These are phyloP conservation scores for Metarhizium robertsii DNA, from an alignment of 2,329 filamentous ascomycete species.

Conservation along the genomic window DNA sequence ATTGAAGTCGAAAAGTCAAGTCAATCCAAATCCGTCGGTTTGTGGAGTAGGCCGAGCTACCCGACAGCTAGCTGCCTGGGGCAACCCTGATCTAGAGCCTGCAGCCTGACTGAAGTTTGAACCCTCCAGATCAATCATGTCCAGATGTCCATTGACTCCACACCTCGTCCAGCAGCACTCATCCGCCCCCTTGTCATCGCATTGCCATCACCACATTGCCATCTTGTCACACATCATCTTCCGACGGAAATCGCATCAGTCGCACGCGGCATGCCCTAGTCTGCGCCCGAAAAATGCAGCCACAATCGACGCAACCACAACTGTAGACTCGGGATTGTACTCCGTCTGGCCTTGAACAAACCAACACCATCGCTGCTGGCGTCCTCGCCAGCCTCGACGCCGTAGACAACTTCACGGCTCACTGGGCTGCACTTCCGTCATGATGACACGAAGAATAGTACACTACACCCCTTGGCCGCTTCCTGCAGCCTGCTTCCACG, in stretches of 20 bases:
- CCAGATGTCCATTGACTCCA: too few relatives aligned
- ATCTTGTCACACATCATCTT: not conserved
- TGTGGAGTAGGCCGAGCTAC: too few relatives aligned
- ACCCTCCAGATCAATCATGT: too few relatives aligned
- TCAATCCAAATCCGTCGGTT: too few relatives aligned
- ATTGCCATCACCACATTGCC: not conserved
- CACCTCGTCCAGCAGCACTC: too few relatives aligned
- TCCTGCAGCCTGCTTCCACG: not conserved
- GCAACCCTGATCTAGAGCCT: too few relatives aligned
- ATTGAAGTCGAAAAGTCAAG: too few relatives aligned
- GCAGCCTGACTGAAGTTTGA: too few relatives aligned
- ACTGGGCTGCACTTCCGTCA: not conserved
- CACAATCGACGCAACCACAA: not conserved
- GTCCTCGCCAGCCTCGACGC: not conserved
- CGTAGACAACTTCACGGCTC: not conserved
- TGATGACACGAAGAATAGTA: constrained; percentile 29
- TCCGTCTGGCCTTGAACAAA: not conserved
- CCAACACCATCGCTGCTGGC: not conserved
- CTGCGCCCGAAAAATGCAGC: not conserved
- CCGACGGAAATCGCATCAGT: not conserved
- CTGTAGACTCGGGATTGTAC: not conserved
- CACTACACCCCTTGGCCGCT: constrained; percentile 7
- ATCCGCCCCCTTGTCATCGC: not conserved
- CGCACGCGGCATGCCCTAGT: not conserved
- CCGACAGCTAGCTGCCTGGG: too few relatives aligned